Percentiles rank a stretch among this genome's conserved stretches.
Evolutionary conservation across 306 rosid species (phyloP).

Genomic region (Vigna reflexopilosa): DNA sequence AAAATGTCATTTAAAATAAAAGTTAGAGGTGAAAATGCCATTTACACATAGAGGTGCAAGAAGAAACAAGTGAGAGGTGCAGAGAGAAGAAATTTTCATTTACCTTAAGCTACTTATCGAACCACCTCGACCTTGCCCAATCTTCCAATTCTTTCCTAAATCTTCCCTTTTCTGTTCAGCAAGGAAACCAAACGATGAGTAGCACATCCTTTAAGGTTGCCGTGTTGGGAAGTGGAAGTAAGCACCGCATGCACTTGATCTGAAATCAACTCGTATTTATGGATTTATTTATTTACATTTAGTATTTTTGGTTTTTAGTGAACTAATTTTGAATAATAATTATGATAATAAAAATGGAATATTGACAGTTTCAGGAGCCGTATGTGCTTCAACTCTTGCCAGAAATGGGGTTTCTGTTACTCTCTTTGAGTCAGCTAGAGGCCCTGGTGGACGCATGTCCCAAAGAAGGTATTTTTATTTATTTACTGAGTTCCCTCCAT

Average conservation of each 20-base stretch:
- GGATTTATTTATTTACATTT: no score
- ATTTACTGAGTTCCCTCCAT: not conserved
- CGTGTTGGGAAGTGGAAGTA: constrained; percentile 87
- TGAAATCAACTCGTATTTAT: not conserved
- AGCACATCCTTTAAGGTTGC: constrained; percentile 62
- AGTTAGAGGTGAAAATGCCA: no score
- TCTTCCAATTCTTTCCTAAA: constrained; percentile 1
- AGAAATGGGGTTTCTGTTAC: constrained; percentile 77
- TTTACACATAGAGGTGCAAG: no score
- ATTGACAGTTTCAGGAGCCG: constrained; percentile 87
- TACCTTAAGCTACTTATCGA: no score
- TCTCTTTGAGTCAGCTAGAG: constrained; percentile 89
- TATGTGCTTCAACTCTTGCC: constrained; percentile 86
- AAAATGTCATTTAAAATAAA: no score
- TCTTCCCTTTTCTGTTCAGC: not conserved
- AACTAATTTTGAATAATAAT: not conserved
- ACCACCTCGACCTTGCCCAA: no score
- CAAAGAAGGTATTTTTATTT: constrained; percentile 65
- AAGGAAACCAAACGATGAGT: constrained; percentile 53
- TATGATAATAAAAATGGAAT: not conserved
- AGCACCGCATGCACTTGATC: constrained; percentile 16
- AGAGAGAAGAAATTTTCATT: no score
- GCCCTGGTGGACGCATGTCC: constrained; percentile 97
- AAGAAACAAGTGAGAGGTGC: no score
- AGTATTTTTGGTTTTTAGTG: not conserved